Evolutionary conservation across 2,329 filamentous ascomycete species (phyloP).

Genomic region (Myotisia sp.): DNA sequence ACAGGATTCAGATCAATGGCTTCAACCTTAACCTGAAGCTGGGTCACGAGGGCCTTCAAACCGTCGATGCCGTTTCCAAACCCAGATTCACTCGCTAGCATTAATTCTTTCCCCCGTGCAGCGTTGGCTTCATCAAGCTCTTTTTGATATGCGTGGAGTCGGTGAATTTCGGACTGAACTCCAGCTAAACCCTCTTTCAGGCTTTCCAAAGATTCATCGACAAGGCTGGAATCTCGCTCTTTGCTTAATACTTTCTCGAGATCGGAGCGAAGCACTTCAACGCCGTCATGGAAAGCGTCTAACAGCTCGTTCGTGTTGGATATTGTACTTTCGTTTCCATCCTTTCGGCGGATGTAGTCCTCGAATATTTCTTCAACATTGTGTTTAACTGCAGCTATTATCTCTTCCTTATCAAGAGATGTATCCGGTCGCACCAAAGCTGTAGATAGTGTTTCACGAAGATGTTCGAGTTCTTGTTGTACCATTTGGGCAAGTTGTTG

Average conservation of each 20-base stretch:
- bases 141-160: slow-evolving; percentile 46
- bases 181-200: slow-evolving; percentile 67
- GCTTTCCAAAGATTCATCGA: slow-evolving; percentile 78
- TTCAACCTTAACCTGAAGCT: slow-evolving; percentile 74
- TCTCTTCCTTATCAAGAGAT: slow-evolving; percentile 46
- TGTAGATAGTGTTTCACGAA: slow-evolving; percentile 43
- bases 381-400: slow-evolving; percentile 42
- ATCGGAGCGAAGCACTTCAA: slow-evolving; percentile 62
- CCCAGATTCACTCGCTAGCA: slow-evolving; percentile 41
- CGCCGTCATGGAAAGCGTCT: slow-evolving; percentile 51
- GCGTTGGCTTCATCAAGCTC: slow-evolving; percentile 38
- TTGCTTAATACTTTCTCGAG: slow-evolving; percentile 62
- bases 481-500: slow-evolving; percentile 37
- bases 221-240: slow-evolving; percentile 66
- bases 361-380: slow-evolving; percentile 32
- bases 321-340: slow-evolving; percentile 39
- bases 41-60: slow-evolving; percentile 66
- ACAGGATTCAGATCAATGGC: slow-evolving; percentile 48
- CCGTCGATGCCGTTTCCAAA: slow-evolving; percentile 64
- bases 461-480: slow-evolving; percentile 46
- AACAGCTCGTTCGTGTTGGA: slow-evolving; percentile 45
- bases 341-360: slow-evolving; percentile 39
- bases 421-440: slow-evolving; percentile 36
- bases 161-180: slow-evolving; percentile 64
- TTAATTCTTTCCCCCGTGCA: slow-evolving; percentile 41